Conservation (phyloP, 352 stramenopile genomes). For the Phytophthora niederhauseri region DNA sequence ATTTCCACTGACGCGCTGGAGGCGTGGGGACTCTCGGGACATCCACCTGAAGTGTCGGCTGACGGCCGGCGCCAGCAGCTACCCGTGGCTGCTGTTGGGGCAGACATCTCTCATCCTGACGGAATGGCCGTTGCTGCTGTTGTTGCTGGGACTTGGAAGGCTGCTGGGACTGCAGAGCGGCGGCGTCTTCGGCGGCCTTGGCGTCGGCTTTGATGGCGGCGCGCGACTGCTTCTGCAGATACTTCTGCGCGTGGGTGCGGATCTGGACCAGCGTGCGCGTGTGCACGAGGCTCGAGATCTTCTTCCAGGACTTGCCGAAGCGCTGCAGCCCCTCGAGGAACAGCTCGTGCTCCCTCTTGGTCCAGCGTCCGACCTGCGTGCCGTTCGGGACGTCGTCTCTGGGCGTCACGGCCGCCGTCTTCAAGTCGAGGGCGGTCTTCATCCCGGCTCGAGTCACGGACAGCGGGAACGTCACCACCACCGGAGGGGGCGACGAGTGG, state of each 20-base stretch:
- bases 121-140: conserved; percentile 4
- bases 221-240: conserved; percentile 89
- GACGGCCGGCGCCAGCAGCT: neutral
- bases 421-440: conserved; percentile 7
- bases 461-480: conserved; percentile 10
- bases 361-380: conserved; percentile 84
- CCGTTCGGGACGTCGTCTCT: neutral
- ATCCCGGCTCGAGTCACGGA: conserved; percentile 6
- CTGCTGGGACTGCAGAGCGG: neutral
- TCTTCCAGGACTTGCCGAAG: conserved; percentile 93
- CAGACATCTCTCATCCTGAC: neutral
- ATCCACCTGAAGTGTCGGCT: conserved; percentile 1
- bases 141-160: neutral
- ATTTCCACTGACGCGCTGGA: conserved; percentile 13
- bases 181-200: conserved; percentile 22
- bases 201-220: conserved; percentile 49
- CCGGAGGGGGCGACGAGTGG: neutral
- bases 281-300: conserved; percentile 83
- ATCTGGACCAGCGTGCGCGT: conserved; percentile 95
- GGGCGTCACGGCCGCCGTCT: neutral
- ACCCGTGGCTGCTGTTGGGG: conserved; percentile 13
- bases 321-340: conserved; percentile 88
- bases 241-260: conserved; percentile 97
- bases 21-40: neutral
- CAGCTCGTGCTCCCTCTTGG: conserved; percentile 88